Base-by-base conservation (phyloP, 2,329 filamentous ascomycete species). In the Immersiporthe knoxdaviesiana region DNA sequence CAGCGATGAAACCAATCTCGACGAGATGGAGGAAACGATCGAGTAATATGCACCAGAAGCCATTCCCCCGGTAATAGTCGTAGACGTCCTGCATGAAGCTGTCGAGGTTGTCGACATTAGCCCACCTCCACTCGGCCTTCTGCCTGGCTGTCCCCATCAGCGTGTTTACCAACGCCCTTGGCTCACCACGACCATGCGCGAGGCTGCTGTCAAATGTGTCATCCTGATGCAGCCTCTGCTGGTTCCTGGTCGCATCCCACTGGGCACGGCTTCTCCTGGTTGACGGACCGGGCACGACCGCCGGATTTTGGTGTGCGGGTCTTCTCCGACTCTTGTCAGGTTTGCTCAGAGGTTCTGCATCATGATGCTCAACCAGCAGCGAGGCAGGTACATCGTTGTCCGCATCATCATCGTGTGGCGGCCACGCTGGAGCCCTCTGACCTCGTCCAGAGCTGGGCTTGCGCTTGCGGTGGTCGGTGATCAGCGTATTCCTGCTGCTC, bases 41-140 rank as follows among this genome's bases (percentile, higher is more conserved):
- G 54, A 95, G 84, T 14, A 96, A 76, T 66, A 97, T 97, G 68
- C 92, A 97, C 87, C 90, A 94, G 50, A 97, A 88, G 0, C 94
- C 94, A 72, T 93, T 91, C 1, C 91, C 91, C 65, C 91, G 84
- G 76, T 92, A 97, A 79, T 97, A 97, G 72, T 91, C 86, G 77
- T 97, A 97, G 3, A 97, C 92, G 72, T 88, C 91, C 67, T 88
- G 87, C 76, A 97, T 89, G 77, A 97, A 97, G 74, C 89, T 91
- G 79, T 97, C 94, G 66, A 97, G 83, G 76, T 97, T 96, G 50
- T 92, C 89, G 68, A 96, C 92, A 76, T 97, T 97, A 67, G 92
- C 92, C 92, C 94, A 97, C 79, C 92, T 88, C 91, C 93, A 97
- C 83, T 97, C 88, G 3, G 94, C 94, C 78, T 90, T 91, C 76